Evolutionary conservation across 2,329 filamentous ascomycete genomes (phyloP).

Genomic region (Monosporascus ibericus): DNA sequence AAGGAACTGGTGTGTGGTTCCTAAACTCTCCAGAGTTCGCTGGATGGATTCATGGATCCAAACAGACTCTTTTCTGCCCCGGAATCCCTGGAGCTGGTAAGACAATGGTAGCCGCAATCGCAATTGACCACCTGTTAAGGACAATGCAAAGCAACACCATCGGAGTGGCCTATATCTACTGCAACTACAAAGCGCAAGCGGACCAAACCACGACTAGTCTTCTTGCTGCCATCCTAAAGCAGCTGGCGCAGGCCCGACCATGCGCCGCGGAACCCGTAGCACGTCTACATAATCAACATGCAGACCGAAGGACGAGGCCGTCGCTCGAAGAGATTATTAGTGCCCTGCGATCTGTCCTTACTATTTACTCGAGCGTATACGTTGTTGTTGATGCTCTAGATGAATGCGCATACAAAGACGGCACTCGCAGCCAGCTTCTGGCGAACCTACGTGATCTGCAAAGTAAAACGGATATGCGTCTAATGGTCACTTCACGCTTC

Average conservation of each 20-base stretch:
- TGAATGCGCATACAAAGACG: conserved; percentile 6
- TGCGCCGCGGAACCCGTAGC: conserved; percentile 19
- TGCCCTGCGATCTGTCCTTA: conserved; percentile 8
- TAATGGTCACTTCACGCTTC: conserved; percentile 12
- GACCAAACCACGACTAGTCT: conserved; percentile 31
- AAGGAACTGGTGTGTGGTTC: conserved; percentile 26
- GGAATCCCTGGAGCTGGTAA: conserved; percentile 45
- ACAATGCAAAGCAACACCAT: conserved; percentile 14
- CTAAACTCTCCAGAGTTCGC: conserved; percentile 6
- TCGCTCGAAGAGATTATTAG: conserved; percentile 13
- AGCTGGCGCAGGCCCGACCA: conserved; percentile 22
- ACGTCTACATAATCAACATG: conserved; percentile 19
- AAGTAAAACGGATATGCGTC: not conserved
- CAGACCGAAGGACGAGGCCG: conserved; percentile 12
- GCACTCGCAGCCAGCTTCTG: conserved; percentile 5
- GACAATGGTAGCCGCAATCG: conserved; percentile 36
- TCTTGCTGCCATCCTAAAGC: conserved; percentile 30
- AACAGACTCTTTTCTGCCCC: conserved; percentile 36
- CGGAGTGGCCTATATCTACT: conserved; percentile 39
- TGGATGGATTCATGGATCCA: conserved; percentile 5
- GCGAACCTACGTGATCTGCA: conserved; percentile 7
- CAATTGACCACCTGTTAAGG: conserved; percentile 28
- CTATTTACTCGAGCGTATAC: conserved; percentile 15
- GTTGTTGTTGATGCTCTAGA: conserved; percentile 15
- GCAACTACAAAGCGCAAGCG: conserved; percentile 30